phyloP scores from a whole-genome alignment of 1,284 basidiomycete species.

The Ustilago trichophora region DNA sequence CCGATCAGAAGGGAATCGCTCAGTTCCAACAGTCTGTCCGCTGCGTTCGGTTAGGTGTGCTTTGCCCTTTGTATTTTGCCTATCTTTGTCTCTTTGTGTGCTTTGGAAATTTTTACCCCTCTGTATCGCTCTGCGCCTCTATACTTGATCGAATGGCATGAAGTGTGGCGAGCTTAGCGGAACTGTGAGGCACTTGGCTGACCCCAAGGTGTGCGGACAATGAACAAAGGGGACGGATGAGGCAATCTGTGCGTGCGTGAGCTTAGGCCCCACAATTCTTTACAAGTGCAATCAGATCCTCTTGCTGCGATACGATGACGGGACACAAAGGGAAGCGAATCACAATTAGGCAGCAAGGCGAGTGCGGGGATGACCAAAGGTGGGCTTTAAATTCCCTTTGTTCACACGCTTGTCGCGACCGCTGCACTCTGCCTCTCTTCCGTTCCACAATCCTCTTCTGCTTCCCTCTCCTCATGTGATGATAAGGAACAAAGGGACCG shows the following conservation, averaged over 20 bases:
- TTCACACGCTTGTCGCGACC: too few relatives aligned
- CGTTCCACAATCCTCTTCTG: neutral
- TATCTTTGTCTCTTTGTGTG: constrained; percentile 14
- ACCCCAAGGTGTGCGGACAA: neutral
- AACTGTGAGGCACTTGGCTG: too few relatives aligned
- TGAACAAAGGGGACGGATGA: constrained; percentile 16
- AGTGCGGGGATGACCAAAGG: too few relatives aligned
- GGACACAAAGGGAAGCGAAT: too few relatives aligned
- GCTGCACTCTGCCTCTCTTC: too few relatives aligned
- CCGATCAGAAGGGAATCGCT: constrained; percentile 13
- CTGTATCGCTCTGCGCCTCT: constrained; percentile 1
- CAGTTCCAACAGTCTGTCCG: constrained; percentile 29
- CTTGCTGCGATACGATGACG: too few relatives aligned
- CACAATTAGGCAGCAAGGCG: too few relatives aligned
- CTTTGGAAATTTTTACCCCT: constrained; percentile 10
- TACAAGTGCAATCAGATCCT: too few relatives aligned
- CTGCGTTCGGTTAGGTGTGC: constrained; percentile 23
- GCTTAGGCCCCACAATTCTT: too few relatives aligned
- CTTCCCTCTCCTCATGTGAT: neutral
- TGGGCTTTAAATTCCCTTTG: too few relatives aligned
- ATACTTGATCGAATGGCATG: neutral
- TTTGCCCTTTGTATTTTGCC: constrained; percentile 11
- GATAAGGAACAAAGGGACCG: constrained; percentile 17
- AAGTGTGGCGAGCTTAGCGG: constrained; percentile 2
- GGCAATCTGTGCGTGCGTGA: too few relatives aligned